Conservation (phyloP, 306 rosid genomes). For the Hylodesmum podocarpum region DNA sequence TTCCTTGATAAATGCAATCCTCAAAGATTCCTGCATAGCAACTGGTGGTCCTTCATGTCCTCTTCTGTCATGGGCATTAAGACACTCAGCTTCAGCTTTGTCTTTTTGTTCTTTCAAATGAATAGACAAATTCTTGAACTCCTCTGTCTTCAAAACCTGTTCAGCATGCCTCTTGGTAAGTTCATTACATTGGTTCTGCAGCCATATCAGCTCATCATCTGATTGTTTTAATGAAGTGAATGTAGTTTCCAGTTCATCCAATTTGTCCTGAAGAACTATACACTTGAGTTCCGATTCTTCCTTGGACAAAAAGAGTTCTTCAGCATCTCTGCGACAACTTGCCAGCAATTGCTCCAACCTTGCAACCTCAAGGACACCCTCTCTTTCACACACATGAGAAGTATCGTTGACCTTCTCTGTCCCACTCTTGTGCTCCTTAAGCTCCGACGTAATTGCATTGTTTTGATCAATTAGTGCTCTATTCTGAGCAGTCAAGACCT, state of each 20-base stretch:
- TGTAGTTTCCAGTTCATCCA: slow-evolving; percentile 62
- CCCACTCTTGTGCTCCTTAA: slow-evolving; percentile 47
- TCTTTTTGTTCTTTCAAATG: slow-evolving; percentile 94
- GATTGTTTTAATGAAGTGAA: slow-evolving; percentile 54
- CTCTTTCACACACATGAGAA: slow-evolving; percentile 33
- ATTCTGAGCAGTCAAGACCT: slow-evolving; percentile 48
- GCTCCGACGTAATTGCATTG: slow-evolving; percentile 39
- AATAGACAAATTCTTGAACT: slow-evolving; percentile 86
- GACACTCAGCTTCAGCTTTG: slow-evolving; percentile 79
- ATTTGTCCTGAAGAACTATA: slow-evolving; percentile 63
- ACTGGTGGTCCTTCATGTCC: slow-evolving; percentile 69
- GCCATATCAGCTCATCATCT: slow-evolving; percentile 50
- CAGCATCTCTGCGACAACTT: slow-evolving; percentile 56
- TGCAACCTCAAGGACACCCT: slow-evolving; percentile 55
- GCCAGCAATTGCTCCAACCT: slow-evolving; percentile 58
- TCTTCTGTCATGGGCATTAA: slow-evolving; percentile 64
- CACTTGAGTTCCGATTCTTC: slow-evolving; percentile 77
- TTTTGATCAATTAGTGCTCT: slow-evolving; percentile 56
- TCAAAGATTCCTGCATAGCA: slow-evolving; percentile 85
- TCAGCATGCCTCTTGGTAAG: slow-evolving; percentile 75
- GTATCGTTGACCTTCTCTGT: slow-evolving; percentile 42
- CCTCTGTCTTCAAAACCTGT: slow-evolving; percentile 87
- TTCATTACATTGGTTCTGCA: slow-evolving; percentile 63
- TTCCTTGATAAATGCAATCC: slow-evolving; percentile 96
- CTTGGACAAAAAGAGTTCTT: slow-evolving; percentile 61